phyloP scores from a whole-genome alignment of 768 basidiomycete genomes.

The Sarcomyxa edulis region DNA sequence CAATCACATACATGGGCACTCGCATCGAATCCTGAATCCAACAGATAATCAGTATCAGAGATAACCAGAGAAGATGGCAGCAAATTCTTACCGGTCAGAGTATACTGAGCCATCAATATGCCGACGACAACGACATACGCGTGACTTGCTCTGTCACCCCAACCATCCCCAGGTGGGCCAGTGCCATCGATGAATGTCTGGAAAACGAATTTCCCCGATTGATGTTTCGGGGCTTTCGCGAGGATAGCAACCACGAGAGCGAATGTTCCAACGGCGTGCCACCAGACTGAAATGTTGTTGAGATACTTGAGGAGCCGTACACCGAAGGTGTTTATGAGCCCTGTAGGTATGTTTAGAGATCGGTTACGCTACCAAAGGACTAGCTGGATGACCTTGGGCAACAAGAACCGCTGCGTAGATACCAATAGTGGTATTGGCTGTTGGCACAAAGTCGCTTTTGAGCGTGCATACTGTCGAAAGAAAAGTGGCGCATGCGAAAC shows the following conservation, averaged over 20 bases:
- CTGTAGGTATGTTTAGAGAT: conserved; percentile 15
- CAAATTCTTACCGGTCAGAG: conserved; percentile 57
- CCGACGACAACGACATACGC: conserved; percentile 71
- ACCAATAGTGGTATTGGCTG: conserved; percentile 57
- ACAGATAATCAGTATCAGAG: not conserved
- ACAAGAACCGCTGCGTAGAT: conserved; percentile 66
- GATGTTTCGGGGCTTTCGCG: conserved; percentile 66
- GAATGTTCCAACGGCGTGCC: conserved; percentile 70
- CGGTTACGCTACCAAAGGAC: not conserved
- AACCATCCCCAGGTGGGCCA: conserved; percentile 45
- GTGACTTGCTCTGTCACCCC: conserved; percentile 62
- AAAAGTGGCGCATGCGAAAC: conserved; percentile 65
- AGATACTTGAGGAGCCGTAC: conserved; percentile 58
- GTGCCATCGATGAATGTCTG: conserved; percentile 66
- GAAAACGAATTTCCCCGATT: conserved; percentile 68
- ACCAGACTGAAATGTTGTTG: conserved; percentile 70
- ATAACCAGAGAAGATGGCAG: not conserved
- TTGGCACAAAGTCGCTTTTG: conserved; percentile 52
- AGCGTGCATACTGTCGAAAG: conserved; percentile 60
- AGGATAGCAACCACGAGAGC: conserved; percentile 64
- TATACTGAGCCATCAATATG: conserved; percentile 74
- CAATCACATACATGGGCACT: conserved; percentile 52
- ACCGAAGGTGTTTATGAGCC: conserved; percentile 72
- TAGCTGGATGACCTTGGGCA: conserved; percentile 41
- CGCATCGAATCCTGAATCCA: conserved; percentile 63